Percentiles rank a stretch among this genome's conserved stretches.
Evolutionary conservation across 2,329 filamentous ascomycete species (phyloP).

Genomic region (Cylindrodendrum hubeiense): DNA sequence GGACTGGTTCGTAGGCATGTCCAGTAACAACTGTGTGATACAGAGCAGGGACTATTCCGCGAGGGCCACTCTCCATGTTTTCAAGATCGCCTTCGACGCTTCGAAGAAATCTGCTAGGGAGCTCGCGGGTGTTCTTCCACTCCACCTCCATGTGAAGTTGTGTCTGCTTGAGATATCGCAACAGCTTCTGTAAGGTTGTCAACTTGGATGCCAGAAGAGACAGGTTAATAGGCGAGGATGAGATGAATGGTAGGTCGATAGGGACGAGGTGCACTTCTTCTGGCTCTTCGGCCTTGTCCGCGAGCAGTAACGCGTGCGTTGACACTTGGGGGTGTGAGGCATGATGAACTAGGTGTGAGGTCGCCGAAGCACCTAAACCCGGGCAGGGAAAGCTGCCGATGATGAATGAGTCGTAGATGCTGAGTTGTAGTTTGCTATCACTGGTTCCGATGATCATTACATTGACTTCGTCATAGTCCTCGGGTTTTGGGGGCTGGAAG

Average conservation of each 20-base stretch:
- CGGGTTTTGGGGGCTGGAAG: constrained; percentile 72
- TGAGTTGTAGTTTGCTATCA: constrained; percentile 79
- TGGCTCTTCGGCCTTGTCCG: constrained; percentile 49
- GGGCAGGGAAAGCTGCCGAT: constrained; percentile 75
- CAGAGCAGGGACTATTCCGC: constrained; percentile 77
- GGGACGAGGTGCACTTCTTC: constrained; percentile 70
- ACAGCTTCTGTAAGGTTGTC: constrained; percentile 86
- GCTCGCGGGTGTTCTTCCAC: constrained; percentile 84
- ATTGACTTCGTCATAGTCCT: constrained; percentile 80
- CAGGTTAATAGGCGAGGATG: constrained; percentile 81
- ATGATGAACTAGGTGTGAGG: constrained; percentile 65
- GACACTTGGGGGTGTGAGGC: constrained; percentile 79
- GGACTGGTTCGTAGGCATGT: constrained; percentile 79
- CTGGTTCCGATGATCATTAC: constrained; percentile 81
- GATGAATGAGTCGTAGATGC: constrained; percentile 87
- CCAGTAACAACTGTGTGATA: constrained; percentile 90
- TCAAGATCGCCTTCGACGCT: constrained; percentile 82
- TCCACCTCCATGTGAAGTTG: constrained; percentile 84
- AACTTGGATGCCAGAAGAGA: constrained; percentile 88
- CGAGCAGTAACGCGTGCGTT: constrained; percentile 80
- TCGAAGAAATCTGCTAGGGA: constrained; percentile 82
- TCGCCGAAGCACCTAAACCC: constrained; percentile 43
- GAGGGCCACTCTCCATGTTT: constrained; percentile 67
- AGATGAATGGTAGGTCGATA: constrained; percentile 86
- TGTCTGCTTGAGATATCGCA: constrained; percentile 87